phyloP scores from a whole-genome alignment of 371 early-diverging fungal species.

The Actinomucor elegans region DNA sequence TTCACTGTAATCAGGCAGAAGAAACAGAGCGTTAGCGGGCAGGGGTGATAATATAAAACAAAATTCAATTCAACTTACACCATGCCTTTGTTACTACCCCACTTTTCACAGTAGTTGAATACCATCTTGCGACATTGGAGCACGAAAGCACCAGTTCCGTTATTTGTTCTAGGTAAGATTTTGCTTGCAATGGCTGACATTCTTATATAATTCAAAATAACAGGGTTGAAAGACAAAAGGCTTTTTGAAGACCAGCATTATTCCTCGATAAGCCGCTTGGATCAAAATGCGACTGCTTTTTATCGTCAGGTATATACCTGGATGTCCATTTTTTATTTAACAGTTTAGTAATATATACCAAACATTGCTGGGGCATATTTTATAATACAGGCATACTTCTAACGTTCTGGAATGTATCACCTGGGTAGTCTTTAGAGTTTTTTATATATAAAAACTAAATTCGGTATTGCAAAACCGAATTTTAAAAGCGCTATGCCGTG shows the following conservation, averaged over 20 bases:
- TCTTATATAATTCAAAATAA: neutral
- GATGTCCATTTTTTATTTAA: neutral
- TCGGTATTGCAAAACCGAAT: too few species aligned
- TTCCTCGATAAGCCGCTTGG: constrained; percentile 3
- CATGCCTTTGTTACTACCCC: constrained; percentile 83
- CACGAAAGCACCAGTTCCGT: constrained; percentile 81
- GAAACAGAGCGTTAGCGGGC: neutral
- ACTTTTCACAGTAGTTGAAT: constrained; percentile 84
- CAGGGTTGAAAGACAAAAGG: constrained; percentile 9
- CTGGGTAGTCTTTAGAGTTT: too few species aligned
- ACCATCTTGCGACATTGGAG: constrained; percentile 81
- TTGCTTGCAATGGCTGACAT: constrained; percentile 30
- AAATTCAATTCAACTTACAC: constrained; percentile 47
- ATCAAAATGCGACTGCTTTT: too few species aligned
- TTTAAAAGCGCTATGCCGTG: too few species aligned
- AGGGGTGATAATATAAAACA: neutral
- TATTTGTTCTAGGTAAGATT: constrained; percentile 54
- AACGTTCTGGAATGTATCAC: too few species aligned
- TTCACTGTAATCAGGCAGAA: constrained; percentile 44
- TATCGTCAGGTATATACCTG: too few species aligned
- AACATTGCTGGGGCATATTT: neutral
- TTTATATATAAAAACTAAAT: too few species aligned
- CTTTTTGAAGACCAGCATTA: constrained; percentile 7
- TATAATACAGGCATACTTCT: too few species aligned
- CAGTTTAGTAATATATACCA: neutral